Percentiles rank a stretch among this genome's conserved stretches.
These are phyloP conservation scores for Solanum raphanifolium DNA, from an alignment of 257 asterid species.

Conservation along the genomic window DNA sequence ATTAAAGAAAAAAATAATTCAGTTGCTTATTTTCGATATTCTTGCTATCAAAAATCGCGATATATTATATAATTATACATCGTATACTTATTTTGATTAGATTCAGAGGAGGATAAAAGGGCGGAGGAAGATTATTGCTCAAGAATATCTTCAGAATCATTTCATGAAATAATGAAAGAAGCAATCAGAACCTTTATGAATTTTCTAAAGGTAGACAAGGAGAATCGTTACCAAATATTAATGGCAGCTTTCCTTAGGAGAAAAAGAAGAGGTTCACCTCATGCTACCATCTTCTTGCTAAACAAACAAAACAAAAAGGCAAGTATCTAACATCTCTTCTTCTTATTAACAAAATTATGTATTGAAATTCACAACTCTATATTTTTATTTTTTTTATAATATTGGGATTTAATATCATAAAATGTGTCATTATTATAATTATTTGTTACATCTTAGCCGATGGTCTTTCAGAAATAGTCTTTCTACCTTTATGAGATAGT, in stretches of 20 bases:
- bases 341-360: background rate
- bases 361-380: background rate
- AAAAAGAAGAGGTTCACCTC: constrained; percentile 42
- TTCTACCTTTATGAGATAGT: background rate
- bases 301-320: constrained; percentile 73
- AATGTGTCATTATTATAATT: background rate
- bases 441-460: background rate
- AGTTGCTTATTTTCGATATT: background rate
- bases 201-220: constrained; percentile 75
- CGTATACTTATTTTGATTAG: constrained; percentile 7
- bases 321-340: background rate
- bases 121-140: constrained; percentile 37
- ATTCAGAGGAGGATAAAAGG: constrained; percentile 45
- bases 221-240: constrained; percentile 40
- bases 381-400: background rate
- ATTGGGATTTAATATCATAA: background rate
- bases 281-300: constrained; percentile 42
- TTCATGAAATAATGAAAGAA: constrained; percentile 62
- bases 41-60: background rate
- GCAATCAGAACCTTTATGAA: constrained; percentile 73
- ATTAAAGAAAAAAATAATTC: background rate
- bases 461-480: background rate
- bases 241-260: constrained; percentile 50
- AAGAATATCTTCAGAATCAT: constrained; percentile 72
- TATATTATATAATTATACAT: background rate